These are phyloP conservation scores for Xylaria grammica DNA, from an alignment of 495 filamentous ascomycete species.

Conservation along the genomic window DNA sequence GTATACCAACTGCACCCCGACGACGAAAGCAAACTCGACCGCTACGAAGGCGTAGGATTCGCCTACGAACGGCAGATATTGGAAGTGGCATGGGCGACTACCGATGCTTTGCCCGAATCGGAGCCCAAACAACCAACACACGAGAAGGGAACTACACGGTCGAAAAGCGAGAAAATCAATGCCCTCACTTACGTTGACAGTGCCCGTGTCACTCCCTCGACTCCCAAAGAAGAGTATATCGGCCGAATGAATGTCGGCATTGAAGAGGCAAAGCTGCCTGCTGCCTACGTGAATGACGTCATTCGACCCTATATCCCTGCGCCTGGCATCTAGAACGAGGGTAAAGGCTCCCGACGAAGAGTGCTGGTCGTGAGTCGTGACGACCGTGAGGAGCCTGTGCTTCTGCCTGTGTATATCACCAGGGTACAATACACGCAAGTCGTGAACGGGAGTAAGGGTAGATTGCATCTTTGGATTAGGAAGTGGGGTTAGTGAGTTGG, in stretches of 20 bases:
- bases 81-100: constrained; percentile 13
- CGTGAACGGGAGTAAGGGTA: not conserved
- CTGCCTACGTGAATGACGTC: constrained; percentile 34
- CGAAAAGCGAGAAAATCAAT: constrained; percentile 20
- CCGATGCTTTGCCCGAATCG: not conserved
- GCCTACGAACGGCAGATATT: constrained; percentile 43
- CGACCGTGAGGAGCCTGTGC: too few relatives aligned
- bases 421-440: not conserved
- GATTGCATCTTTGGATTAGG: not conserved
- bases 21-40: constrained; percentile 42
- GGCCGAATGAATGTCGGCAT: constrained; percentile 46
- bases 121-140: not conserved
- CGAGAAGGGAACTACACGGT: not conserved
- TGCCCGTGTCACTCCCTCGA: constrained; percentile 23
- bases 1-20: constrained; percentile 40
- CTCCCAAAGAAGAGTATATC: constrained; percentile 42
- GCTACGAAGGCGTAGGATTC: constrained; percentile 42
- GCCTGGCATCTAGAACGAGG: not conserved
- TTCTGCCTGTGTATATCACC: too few relatives aligned
- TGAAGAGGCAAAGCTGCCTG: constrained; percentile 43
- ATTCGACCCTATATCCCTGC: constrained; percentile 25
- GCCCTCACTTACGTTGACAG: constrained; percentile 48
- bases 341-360: too few relatives aligned
- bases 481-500: too few relatives aligned
- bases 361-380: too few relatives aligned